Conservation (phyloP, 2,329 filamentous ascomycete genomes). For the Nannizzia gypsea region DNA sequence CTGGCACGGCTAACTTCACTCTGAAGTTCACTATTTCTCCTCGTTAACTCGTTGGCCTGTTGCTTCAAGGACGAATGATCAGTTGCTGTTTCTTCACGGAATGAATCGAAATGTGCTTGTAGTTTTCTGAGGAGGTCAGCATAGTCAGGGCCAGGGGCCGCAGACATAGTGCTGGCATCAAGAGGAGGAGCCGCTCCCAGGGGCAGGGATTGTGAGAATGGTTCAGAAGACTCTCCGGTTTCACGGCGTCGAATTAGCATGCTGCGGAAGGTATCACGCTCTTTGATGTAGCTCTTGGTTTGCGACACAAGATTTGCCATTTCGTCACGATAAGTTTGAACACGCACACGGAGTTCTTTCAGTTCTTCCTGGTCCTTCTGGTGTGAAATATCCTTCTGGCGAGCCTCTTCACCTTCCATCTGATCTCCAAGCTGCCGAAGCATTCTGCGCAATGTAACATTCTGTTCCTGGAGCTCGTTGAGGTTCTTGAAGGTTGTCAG, state of each 20-base stretch:
- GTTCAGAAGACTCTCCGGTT: slow-evolving; percentile 48
- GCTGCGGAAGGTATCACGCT: slow-evolving; percentile 94
- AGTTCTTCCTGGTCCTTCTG: slow-evolving; percentile 55
- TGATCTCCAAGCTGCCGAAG: slow-evolving; percentile 74
- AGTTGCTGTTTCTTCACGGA: slow-evolving; percentile 70
- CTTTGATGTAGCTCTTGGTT: slow-evolving; percentile 85
- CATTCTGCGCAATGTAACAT: slow-evolving; percentile 69
- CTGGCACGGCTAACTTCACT: slow-evolving; percentile 67
- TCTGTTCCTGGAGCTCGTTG: slow-evolving; percentile 74
- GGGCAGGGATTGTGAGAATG: slow-evolving; percentile 61
- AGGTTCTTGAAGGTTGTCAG: slow-evolving; percentile 84
- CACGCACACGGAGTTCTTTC: slow-evolving; percentile 58
- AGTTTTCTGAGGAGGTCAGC: slow-evolving; percentile 72
- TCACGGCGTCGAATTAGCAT: slow-evolving; percentile 70
- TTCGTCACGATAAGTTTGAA: slow-evolving; percentile 73
- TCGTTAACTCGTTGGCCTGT: slow-evolving; percentile 68
- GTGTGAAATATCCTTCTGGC: slow-evolving; percentile 44
- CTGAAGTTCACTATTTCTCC: slow-evolving; percentile 72
- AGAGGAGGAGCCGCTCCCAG: slow-evolving; percentile 38
- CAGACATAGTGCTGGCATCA: slow-evolving; percentile 37
- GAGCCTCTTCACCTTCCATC: slow-evolving; percentile 83
- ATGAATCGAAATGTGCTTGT: slow-evolving; percentile 79
- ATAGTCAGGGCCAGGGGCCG: slow-evolving; percentile 54
- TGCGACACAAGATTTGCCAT: slow-evolving; percentile 69
- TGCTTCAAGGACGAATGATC: slow-evolving; percentile 73